These are phyloP conservation scores for Glycine latifolia DNA, from an alignment of 306 rosid species.

Conservation along the genomic window DNA sequence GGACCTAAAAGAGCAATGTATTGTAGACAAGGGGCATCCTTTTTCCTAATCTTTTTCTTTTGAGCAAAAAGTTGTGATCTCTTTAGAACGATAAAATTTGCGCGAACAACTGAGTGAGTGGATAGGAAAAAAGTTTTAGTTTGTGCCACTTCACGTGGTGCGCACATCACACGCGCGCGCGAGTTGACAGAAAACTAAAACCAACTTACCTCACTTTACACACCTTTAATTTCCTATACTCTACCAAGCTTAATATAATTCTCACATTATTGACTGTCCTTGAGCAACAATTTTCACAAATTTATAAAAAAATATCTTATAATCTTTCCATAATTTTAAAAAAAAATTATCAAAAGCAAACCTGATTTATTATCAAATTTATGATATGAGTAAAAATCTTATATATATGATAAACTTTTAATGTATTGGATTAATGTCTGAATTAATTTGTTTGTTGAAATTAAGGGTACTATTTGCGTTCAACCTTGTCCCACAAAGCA, in stretches of 20 bases:
- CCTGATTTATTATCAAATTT: background rate
- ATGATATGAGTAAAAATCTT: background rate
- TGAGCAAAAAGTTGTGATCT: constrained; percentile 60
- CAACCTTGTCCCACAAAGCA: constrained; percentile 34
- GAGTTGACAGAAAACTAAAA: constrained; percentile 50
- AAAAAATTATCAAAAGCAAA: background rate
- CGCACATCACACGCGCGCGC: constrained; percentile 57
- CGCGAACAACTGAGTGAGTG: constrained; percentile 57
- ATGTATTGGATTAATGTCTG: background rate
- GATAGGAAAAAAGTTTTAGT: constrained; percentile 54
- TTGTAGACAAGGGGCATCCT: constrained; percentile 59
- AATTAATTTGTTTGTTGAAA: constrained; percentile 5
- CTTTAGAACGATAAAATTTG: constrained; percentile 60
- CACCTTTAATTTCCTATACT: background rate
- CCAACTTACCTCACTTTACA: background rate
- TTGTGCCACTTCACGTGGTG: constrained; percentile 88
- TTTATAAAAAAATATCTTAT: background rate
- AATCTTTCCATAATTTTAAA: background rate
- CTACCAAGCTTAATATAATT: background rate
- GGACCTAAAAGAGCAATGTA: constrained; percentile 52
- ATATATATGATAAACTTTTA: background rate
- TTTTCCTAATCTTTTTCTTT: constrained; percentile 56
- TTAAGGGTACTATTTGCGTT: constrained; percentile 16
- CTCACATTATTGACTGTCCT: background rate
- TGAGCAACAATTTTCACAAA: background rate